Evolutionary conservation across 257 asterid genomes (phyloP).

Genomic region (Phtheirospermum japonicum): DNA sequence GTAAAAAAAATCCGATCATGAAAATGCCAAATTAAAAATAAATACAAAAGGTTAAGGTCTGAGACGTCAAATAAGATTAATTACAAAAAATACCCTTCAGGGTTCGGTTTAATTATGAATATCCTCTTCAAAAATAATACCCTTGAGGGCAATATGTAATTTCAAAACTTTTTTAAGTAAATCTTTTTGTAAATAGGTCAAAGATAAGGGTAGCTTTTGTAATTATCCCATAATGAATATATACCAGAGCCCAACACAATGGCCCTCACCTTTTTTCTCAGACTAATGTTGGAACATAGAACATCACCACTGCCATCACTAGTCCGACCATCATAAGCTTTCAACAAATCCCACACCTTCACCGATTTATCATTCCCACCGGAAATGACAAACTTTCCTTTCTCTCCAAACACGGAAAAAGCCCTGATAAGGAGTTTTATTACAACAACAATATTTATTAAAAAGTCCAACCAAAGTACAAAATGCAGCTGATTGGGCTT

Average conservation of each 20-base stretch:
- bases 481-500: slow-evolving; percentile 31
- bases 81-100: too few species aligned
- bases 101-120: neutral
- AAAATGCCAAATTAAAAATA: neutral
- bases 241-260: too few species aligned
- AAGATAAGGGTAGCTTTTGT: too few species aligned
- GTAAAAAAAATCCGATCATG: too few species aligned
- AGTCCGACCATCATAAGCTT: slow-evolving; percentile 38
- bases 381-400: slow-evolving; percentile 73
- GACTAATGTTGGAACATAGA: slow-evolving; percentile 41
- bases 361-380: slow-evolving; percentile 88
- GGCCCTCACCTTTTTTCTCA: slow-evolving; percentile 65
- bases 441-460: slow-evolving; percentile 11
- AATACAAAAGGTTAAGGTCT: neutral
- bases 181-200: neutral
- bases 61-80: neutral
- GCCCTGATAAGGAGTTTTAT: slow-evolving; percentile 41
- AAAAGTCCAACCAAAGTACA: slow-evolving; percentile 6
- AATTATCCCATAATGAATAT: too few species aligned
- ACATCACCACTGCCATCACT: slow-evolving; percentile 30
- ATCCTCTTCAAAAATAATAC: too few species aligned
- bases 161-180: too few species aligned
- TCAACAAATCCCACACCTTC: slow-evolving; percentile 86
- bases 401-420: slow-evolving; percentile 83
- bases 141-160: neutral